Base-by-base conservation (phyloP, 352 stramenopile species). In the Phytophthora cactorum region DNA sequence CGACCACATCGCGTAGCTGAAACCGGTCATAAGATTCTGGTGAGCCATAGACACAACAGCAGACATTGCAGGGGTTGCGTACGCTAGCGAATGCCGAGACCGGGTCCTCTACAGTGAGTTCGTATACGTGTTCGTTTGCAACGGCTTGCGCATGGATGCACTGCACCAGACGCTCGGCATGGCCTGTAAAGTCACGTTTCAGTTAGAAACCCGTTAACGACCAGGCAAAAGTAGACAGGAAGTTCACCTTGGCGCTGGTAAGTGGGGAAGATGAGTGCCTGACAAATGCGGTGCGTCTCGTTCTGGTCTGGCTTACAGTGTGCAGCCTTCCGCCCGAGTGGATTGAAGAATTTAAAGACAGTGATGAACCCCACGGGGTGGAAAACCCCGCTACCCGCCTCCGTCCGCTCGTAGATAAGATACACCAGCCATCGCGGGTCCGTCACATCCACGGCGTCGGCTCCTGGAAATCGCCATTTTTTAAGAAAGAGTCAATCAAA, bases 61-160 rank as follows among this genome's bases (percentile, higher is more conserved):
- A 65, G 29, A 10, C 8, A 28, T 43, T 52, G 17, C 10, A 27
- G n/a, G 27, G 9, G 22, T 53, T 58, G 77, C 71, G 50, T 60
- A 91, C 84, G 52, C 66, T 81, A 27, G 83, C 71, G 56, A 96
- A 96, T 5, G 82, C 88, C 11, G 88, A 84, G 9, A 93, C 85
- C 0, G 88, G 88, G 61, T 96, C 88, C 58, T 96, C 88, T 47
- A 96, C 86, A 0, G 88, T 96, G 15, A 96, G 71, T 63, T 96
- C 86, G 65, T 94, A 92, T 7, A 96, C 79, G 28, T 73, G 75
- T 12, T 66, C 52, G 39, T 87, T 84, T 1, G 69, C 70, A 27
- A 89, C 63, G 10, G 85, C 82, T 52, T 83, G 79, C 44, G 66
- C 59, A 64, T 84, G 80, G 27, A 94, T 90, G 52, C 75, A 80